phyloP scores from a whole-genome alignment of 2,329 filamentous ascomycete species.

The Stachybotrys chartarum region DNA sequence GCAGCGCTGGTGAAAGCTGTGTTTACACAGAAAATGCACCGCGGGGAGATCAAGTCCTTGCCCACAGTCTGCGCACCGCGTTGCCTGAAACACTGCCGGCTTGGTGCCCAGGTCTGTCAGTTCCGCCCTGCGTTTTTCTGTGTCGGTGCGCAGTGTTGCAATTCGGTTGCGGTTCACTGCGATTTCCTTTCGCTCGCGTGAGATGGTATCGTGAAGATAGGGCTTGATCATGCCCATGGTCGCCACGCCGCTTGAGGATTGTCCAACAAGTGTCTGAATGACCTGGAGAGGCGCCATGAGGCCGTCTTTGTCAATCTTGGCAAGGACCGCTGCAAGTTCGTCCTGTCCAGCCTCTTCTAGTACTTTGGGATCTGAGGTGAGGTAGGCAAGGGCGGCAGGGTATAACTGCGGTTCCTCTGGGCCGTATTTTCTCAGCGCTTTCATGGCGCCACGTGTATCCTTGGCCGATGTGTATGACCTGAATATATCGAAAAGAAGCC shows the following conservation, averaged over 20 bases:
- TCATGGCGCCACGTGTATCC: conserved; percentile 85
- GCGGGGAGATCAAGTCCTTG: conserved; percentile 75
- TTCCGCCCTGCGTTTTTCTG: conserved; percentile 70
- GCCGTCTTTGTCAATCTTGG: conserved; percentile 81
- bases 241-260: conserved; percentile 54
- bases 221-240: conserved; percentile 97
- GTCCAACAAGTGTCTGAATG: conserved; percentile 79
- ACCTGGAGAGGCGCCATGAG: conserved; percentile 96
- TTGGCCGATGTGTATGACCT: conserved; percentile 89
- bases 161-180: conserved; percentile 72
- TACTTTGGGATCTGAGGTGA: conserved; percentile 75
- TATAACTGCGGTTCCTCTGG: conserved; percentile 87
- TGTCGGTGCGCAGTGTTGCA: conserved; percentile 76
- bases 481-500: conserved; percentile 90
- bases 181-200: conserved; percentile 82
- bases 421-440: conserved; percentile 85
- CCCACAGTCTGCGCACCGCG: conserved; percentile 77
- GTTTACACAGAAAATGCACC: conserved; percentile 95
- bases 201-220: conserved; percentile 84
- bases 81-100: conserved; percentile 83
- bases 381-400: conserved; percentile 84
- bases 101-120: conserved; percentile 70
- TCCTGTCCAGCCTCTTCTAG: conserved; percentile 77
- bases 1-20: conserved; percentile 92
- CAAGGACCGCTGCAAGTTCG: conserved; percentile 72